Evolutionary conservation across 2,329 filamentous ascomycete genomes (phyloP).

Genomic region (Polychaeton citri): DNA sequence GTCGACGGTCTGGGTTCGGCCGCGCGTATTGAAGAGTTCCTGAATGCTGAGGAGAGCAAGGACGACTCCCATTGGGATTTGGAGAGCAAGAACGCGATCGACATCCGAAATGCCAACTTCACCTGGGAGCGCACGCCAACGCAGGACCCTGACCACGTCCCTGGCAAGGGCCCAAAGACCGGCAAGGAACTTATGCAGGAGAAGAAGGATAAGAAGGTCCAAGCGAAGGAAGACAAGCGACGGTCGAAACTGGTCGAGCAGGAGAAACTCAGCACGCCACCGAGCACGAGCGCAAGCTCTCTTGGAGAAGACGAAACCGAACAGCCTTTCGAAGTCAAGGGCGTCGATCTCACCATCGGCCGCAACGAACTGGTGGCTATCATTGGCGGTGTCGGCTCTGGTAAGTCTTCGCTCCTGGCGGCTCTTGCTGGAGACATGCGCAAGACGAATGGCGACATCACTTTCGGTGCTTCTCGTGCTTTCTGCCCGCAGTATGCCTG

Average conservation of each 20-base stretch:
- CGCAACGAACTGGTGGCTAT: slow-evolving; percentile 68
- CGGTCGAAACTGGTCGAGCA: slow-evolving; percentile 21
- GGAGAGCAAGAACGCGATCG: slow-evolving; percentile 44
- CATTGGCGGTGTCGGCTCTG: slow-evolving; percentile 81
- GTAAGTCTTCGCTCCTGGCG: slow-evolving; percentile 79
- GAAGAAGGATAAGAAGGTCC: slow-evolving; percentile 28
- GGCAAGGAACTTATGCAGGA: slow-evolving; percentile 27
- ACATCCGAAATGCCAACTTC: slow-evolving; percentile 60
- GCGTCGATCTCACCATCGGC: slow-evolving; percentile 53
- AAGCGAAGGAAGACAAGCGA: slow-evolving; percentile 27
- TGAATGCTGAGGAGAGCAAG: slow-evolving; percentile 71
- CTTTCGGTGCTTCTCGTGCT: slow-evolving; percentile 64
- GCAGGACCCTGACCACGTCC: slow-evolving; percentile 23
- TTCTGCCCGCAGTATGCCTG: slow-evolving; percentile 96
- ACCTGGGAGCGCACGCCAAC: slow-evolving; percentile 70
- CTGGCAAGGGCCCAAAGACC: slow-evolving; percentile 17
- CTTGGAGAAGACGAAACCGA: slow-evolving; percentile 43
- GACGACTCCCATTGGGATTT: slow-evolving; percentile 52
- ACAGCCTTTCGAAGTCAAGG: slow-evolving; percentile 60
- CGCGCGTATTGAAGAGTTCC: slow-evolving; percentile 73
- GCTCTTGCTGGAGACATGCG: slow-evolving; percentile 92
- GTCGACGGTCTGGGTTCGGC: slow-evolving; percentile 82
- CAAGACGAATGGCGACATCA: slow-evolving; percentile 59
- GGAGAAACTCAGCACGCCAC: slow-evolving; percentile 8
- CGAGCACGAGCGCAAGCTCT: slow-evolving; percentile 30